phyloP scores from a whole-genome alignment of 2,329 filamentous ascomycete genomes.

The Delphinella strobiligena region DNA sequence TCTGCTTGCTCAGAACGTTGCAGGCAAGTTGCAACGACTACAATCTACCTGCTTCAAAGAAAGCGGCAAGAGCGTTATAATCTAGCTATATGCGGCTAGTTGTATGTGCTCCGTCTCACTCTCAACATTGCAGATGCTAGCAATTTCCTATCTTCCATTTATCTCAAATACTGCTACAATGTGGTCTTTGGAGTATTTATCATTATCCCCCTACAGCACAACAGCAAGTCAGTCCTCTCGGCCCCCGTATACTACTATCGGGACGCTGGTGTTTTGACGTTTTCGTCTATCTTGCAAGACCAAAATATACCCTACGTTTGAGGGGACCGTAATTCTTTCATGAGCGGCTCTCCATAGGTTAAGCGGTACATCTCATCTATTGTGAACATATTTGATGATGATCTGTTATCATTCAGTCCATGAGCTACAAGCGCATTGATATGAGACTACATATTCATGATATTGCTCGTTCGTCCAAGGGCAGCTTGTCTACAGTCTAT shows the following conservation, averaged over 20 bases:
- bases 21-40: too few species aligned
- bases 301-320: conserved; percentile 11
- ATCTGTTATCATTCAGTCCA: too few species aligned
- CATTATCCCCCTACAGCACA: background rate
- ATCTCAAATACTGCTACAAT: too few species aligned
- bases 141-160: too few species aligned
- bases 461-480: too few species aligned
- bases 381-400: background rate
- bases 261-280: conserved; percentile 11
- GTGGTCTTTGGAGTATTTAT: too few species aligned
- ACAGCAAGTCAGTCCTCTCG: conserved; percentile 25
- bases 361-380: conserved; percentile 10
- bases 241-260: conserved; percentile 11
- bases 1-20: background rate
- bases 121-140: too few species aligned
- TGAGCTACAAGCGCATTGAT: too few species aligned
- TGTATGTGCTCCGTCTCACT: background rate
- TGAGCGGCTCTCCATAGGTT: conserved; percentile 12
- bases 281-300: conserved; percentile 11
- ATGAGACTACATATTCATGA: too few species aligned
- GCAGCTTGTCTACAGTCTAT: too few species aligned
- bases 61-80: background rate
- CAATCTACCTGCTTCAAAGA: too few species aligned
- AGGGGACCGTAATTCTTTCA: conserved; percentile 9
- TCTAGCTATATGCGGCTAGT: background rate